Base-by-base conservation (phyloP, 257 asterid genomes). In the Primulina eburnea region DNA sequence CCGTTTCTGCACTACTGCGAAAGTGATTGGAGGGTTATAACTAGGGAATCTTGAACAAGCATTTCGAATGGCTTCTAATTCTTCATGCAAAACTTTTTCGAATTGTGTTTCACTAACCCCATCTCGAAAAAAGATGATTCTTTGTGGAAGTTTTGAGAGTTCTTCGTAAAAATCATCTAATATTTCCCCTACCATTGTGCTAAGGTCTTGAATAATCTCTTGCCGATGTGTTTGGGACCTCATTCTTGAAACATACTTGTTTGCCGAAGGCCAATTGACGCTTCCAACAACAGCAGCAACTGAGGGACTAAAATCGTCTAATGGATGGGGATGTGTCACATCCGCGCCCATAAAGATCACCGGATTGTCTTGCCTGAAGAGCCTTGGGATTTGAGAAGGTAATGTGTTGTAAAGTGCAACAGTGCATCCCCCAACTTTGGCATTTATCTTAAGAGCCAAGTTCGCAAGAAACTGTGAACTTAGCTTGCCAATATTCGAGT, bases 321-420 rank as follows among this genome's bases (percentile, higher is more conserved):
- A 67, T 0, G 99, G 99, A 76, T 94, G 99, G 4, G 99, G 99
- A 69, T 94, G 99, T 0, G 99, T 91, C 4, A 94, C 99, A 53
- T 94, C 99, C 0, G 99, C 99, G 0, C 99, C 99, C 97, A 94
- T 89, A 55, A 94, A 88, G 66, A 94, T 91, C 64, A 86, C 95
- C 0, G 99, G 97, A 12, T 86, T 81, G 1, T 88, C 95, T 0
- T 57, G 77, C 43, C 70, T 73, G 66, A 94, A 86, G 32, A 94
- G 85, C 70, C 97, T 80, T 1, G 99, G 97, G 38, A 94, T 82
- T 69, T 91, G 95, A 71, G 81, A 75, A 12, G 95, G 96, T 37
- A 94, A 59, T 1, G 96, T 79, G 73, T 84, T 80, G 76, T 87
- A 88, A 58, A 91, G 74, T 0, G 97, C 97, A 37, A 91, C 97